Conservation (phyloP, 2,329 filamentous ascomycete genomes). For the Ascomycota sp. region DNA sequence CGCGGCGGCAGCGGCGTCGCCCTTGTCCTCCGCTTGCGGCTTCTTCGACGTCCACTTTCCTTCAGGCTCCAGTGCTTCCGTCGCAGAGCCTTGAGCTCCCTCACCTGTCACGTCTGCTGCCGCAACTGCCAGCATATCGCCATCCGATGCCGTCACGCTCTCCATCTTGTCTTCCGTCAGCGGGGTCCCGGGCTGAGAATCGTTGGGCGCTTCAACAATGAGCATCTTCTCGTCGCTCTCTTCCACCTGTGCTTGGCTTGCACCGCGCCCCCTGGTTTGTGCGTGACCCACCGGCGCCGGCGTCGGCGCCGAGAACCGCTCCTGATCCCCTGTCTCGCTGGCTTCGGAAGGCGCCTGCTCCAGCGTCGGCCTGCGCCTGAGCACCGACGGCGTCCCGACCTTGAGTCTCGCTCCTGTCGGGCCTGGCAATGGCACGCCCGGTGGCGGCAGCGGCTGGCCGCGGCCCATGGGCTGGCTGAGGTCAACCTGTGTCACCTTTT, state of each 20-base stretch:
- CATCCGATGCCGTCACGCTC: constrained; percentile 4
- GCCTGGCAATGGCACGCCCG: constrained; percentile 53
- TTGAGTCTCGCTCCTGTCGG: constrained; percentile 40
- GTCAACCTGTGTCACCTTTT: constrained; percentile 18
- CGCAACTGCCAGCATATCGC: neutral
- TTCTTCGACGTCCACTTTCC: neutral
- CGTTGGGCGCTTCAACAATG: constrained; percentile 42
- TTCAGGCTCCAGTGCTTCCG: neutral
- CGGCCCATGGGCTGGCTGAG: constrained; percentile 55
- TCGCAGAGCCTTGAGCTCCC: constrained; percentile 3
- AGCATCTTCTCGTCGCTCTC: constrained; percentile 31
- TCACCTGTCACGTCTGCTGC: neutral
- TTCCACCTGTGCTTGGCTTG: constrained; percentile 14
- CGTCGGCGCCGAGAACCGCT: constrained; percentile 13
- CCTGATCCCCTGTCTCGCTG: constrained; percentile 9
- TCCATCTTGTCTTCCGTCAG: constrained; percentile 13
- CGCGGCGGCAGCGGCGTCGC: too few relatives aligned
- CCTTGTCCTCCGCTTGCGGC: constrained; percentile 2
- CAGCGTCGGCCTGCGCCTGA: constrained; percentile 25
- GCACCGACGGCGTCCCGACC: constrained; percentile 33
- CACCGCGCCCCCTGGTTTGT: constrained; percentile 18
- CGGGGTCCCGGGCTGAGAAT: constrained; percentile 38
- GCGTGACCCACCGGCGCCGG: too few relatives aligned
- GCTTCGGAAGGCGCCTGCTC: neutral
- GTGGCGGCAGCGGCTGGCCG: constrained; percentile 63